These are phyloP conservation scores for Citrus trifoliata DNA, from an alignment of 345 rosid species.

Conservation along the genomic window DNA sequence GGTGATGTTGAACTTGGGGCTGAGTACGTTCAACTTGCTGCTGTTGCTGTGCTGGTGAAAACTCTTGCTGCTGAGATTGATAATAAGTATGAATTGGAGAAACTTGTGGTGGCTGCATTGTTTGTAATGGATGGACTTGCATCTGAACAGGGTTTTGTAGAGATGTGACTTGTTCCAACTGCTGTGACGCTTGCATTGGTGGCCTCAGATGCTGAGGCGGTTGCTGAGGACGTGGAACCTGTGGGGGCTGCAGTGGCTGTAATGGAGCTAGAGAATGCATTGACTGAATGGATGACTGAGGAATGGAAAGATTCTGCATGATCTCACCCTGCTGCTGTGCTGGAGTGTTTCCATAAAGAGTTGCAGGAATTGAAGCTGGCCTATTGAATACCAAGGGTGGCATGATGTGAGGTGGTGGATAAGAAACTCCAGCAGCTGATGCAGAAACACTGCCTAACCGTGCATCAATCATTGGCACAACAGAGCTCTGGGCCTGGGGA, in stretches of 20 bases:
- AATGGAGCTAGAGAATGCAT: slow-evolving; percentile 56
- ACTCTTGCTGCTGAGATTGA: slow-evolving; percentile 72
- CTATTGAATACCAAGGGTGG: slow-evolving; percentile 65
- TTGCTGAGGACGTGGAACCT: slow-evolving; percentile 77
- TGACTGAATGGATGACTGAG: slow-evolving; percentile 54
- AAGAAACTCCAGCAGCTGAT: slow-evolving; percentile 54
- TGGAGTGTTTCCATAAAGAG: slow-evolving; percentile 51
- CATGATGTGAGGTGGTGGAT: slow-evolving; percentile 62
- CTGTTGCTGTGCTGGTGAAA: slow-evolving; percentile 58
- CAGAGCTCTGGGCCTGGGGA: slow-evolving; percentile 45
- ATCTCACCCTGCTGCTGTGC: slow-evolving; percentile 65
- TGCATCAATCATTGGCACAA: slow-evolving; percentile 40
- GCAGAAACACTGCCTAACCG: slow-evolving; percentile 51
- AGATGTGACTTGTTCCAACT: slow-evolving; percentile 60
- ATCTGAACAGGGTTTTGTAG: slow-evolving; percentile 58
- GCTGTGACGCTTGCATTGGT: slow-evolving; percentile 52
- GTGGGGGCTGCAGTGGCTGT: slow-evolving; percentile 76
- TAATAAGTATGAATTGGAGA: slow-evolving; percentile 52
- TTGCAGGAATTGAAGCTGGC: slow-evolving; percentile 55
- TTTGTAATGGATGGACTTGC: slow-evolving; percentile 65
- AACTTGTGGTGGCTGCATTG: slow-evolving; percentile 65
- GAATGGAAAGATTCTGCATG: slow-evolving; percentile 49
- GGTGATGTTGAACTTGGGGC: slow-evolving; percentile 47
- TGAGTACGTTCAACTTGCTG: slow-evolving; percentile 53
- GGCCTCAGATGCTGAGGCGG: slow-evolving; percentile 86